These are phyloP conservation scores for Ocimum tenuiflorum DNA, from an alignment of 257 asterid species.

Conservation along the genomic window DNA sequence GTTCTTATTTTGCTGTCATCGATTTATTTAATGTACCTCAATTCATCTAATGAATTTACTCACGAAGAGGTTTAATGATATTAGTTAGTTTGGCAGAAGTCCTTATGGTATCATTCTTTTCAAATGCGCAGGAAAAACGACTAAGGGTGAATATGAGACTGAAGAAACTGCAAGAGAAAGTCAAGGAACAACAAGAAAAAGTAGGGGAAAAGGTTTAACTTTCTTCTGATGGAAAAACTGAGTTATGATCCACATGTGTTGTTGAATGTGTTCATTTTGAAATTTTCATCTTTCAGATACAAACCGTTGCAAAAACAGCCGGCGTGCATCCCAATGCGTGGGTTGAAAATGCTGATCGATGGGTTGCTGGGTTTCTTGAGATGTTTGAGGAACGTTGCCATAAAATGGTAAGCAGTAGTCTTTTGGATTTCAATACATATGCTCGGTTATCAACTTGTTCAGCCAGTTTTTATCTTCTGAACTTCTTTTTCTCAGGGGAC, in stretches of 20 bases:
- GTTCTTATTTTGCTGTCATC: constrained; percentile 3
- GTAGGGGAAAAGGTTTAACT: constrained; percentile 60
- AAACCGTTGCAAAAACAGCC: constrained; percentile 69
- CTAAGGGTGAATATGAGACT: constrained; percentile 63
- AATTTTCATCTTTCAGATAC: constrained; percentile 35
- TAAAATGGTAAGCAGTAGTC: constrained; percentile 47
- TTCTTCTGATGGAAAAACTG: neutral
- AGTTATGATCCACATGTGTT: neutral
- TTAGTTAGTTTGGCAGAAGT: constrained; percentile 4
- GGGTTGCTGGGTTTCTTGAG: constrained; percentile 76
- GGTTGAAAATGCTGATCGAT: constrained; percentile 77
- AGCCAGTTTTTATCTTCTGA: neutral
- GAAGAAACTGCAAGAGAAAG: constrained; percentile 60
- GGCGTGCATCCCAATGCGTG: constrained; percentile 47
- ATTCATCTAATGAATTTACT: neutral
- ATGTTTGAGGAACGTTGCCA: constrained; percentile 78
- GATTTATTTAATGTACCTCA: constrained; percentile 4
- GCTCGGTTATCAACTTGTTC: neutral
- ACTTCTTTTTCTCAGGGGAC: constrained; percentile 29
- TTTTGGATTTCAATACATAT: neutral
- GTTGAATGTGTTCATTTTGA: neutral
- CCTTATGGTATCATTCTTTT: constrained; percentile 11
- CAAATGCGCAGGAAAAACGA: constrained; percentile 48
- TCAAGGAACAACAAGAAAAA: constrained; percentile 72
- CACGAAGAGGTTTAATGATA: neutral